phyloP scores from a whole-genome alignment of 306 rosid species.

The Vigna hirtella region DNA sequence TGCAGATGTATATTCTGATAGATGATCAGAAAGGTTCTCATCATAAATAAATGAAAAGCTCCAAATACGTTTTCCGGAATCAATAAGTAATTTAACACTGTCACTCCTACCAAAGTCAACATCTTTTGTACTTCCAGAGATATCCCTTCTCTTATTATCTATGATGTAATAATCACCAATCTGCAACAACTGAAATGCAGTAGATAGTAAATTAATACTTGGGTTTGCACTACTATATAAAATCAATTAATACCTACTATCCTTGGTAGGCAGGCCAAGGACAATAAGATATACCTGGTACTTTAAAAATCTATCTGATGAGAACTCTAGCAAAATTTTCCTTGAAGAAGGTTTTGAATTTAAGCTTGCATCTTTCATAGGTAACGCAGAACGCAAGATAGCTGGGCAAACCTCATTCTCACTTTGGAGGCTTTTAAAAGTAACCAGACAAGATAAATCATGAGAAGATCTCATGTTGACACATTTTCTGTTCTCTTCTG shows the following conservation, averaged over 20 bases:
- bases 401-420: constrained; percentile 51
- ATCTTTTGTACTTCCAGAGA: constrained; percentile 53
- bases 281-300: constrained; percentile 65
- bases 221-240: not conserved
- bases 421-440: constrained; percentile 54
- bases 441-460: constrained; percentile 61
- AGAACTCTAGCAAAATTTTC: constrained; percentile 79
- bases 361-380: constrained; percentile 34
- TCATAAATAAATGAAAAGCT: constrained; percentile 67
- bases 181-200: constrained; percentile 72
- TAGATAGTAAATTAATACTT: constrained; percentile 42
- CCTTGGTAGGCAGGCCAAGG: constrained; percentile 38
- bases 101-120: constrained; percentile 42
- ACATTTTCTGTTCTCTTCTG: constrained; percentile 45
- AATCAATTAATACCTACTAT: constrained; percentile 18
- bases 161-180: constrained; percentile 78
- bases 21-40: constrained; percentile 49
- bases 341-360: constrained; percentile 54
- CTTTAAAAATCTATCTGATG: constrained; percentile 58
- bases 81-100: constrained; percentile 53
- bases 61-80: constrained; percentile 63
- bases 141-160: constrained; percentile 56
- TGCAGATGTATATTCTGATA: constrained; percentile 40
- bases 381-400: constrained; percentile 52
- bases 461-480: constrained; percentile 48